Percentiles rank a stretch among this genome's conserved stretches.
Evolutionary conservation across 1,284 basidiomycete genomes (phyloP).

Genomic region (Cronartium ribicola): DNA sequence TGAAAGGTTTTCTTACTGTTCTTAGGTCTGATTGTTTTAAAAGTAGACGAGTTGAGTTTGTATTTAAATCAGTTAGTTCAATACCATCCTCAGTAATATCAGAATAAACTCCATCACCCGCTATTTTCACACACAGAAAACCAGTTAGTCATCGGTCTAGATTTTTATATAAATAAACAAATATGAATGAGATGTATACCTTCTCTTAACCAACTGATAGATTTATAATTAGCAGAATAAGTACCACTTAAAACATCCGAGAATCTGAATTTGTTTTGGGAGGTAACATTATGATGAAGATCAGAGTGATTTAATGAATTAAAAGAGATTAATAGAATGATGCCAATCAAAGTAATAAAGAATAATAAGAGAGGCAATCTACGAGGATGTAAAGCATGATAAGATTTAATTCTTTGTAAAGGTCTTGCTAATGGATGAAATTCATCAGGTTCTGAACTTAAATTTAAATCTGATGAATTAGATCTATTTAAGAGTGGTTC

Average conservation of each 20-base stretch:
- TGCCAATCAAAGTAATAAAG: slow-evolving; percentile 56
- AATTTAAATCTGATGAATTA: neutral
- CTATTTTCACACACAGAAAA: slow-evolving; percentile 53
- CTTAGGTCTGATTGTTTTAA: slow-evolving; percentile 61
- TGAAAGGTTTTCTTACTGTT: slow-evolving; percentile 58
- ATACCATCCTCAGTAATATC: slow-evolving; percentile 58
- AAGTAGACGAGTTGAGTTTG: slow-evolving; percentile 64
- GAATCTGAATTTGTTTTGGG: slow-evolving; percentile 51
- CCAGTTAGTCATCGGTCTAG: slow-evolving; percentile 19
- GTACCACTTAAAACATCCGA: slow-evolving; percentile 87
- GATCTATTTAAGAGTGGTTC: neutral
- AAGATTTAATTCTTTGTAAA: neutral
- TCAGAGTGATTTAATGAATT: neutral
- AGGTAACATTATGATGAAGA: neutral
- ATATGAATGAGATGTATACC: slow-evolving; percentile 57
- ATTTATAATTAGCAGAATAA: slow-evolving; percentile 58
- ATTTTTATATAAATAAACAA: neutral
- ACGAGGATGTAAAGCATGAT: neutral
- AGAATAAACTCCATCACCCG: slow-evolving; percentile 85
- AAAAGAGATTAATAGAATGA: neutral
- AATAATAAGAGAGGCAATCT: slow-evolving; percentile 50
- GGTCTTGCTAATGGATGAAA: slow-evolving; percentile 6
- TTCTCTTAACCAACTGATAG: slow-evolving; percentile 77
- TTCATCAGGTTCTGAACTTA: neutral
- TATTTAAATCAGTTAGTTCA: slow-evolving; percentile 72